A percentile compares a stretch with the other conserved stretches of the same genome.
Evolutionary conservation across 2,329 filamentous ascomycete genomes (phyloP).

Genomic region (Diplodia sapinea): DNA sequence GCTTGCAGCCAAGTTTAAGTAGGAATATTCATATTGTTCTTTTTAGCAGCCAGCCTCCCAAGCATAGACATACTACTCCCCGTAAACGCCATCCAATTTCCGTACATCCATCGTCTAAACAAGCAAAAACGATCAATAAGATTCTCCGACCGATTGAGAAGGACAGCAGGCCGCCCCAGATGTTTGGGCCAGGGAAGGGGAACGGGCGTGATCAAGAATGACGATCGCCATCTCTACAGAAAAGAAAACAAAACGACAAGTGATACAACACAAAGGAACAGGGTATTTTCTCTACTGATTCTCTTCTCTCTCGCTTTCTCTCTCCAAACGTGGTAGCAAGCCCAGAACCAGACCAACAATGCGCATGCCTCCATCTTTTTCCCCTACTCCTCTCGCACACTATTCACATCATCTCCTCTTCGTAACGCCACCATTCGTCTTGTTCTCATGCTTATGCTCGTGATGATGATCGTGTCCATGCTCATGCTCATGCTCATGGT

Average conservation of each 20-base stretch:
- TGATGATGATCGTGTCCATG: slow-evolving; percentile 41
- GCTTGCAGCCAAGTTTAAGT: neutral
- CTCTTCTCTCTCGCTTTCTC: neutral
- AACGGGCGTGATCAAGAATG: neutral
- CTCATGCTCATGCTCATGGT: slow-evolving; percentile 36
- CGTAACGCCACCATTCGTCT: slow-evolving; percentile 33
- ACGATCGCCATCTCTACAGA: neutral
- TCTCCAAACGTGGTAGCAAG: neutral
- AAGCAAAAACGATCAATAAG: neutral
- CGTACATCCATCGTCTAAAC: neutral
- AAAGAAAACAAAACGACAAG: neutral
- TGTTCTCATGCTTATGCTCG: slow-evolving; percentile 35
- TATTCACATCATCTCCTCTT: slow-evolving; percentile 25
- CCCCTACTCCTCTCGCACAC: neutral
- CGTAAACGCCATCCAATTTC: neutral
- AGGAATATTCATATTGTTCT: neutral
- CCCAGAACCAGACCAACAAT: neutral
- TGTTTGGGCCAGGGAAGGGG: too few relatives aligned
- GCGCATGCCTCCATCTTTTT: neutral
- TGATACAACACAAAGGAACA: neutral
- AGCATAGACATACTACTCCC: too few relatives aligned
- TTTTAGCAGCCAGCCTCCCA: neutral
- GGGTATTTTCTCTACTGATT: neutral
- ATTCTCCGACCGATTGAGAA: neutral
- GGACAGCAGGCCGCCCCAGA: too few relatives aligned